These are phyloP conservation scores for Geoglossum glabrum DNA, from an alignment of 495 filamentous ascomycete species.

Conservation along the genomic window DNA sequence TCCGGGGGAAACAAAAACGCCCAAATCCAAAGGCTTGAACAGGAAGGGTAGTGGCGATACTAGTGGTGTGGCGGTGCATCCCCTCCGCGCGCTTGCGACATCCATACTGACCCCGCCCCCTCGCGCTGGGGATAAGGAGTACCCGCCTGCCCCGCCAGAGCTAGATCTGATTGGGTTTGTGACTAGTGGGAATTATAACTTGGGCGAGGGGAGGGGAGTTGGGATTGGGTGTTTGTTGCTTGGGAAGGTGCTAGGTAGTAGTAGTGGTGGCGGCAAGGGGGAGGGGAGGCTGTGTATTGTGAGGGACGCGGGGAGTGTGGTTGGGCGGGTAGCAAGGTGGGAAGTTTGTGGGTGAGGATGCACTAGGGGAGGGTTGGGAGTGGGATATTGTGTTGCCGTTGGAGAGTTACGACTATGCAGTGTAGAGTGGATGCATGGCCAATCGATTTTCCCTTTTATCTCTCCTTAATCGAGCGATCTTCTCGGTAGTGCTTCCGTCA, in stretches of 20 bases:
- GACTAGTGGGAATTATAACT: slow-evolving; percentile 66
- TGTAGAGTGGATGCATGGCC: too few relatives aligned
- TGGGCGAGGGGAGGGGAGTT: slow-evolving; percentile 54
- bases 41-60: too few relatives aligned
- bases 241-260: slow-evolving; percentile 28
- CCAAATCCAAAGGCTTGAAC: too few relatives aligned
- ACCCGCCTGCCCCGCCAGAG: slow-evolving; percentile 48
- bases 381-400: too few relatives aligned
- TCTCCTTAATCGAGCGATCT: too few relatives aligned
- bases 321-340: slow-evolving; percentile 70
- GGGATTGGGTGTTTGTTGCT: slow-evolving; percentile 56
- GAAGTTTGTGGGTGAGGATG: slow-evolving; percentile 28
- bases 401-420: too few relatives aligned
- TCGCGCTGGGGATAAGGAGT: slow-evolving; percentile 22
- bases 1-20: too few relatives aligned
- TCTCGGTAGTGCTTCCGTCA: too few relatives aligned
- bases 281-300: slow-evolving; percentile 50
- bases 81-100: background rate
- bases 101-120: background rate
- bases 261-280: slow-evolving; percentile 3
- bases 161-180: slow-evolving; percentile 80
- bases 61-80: too few relatives aligned
- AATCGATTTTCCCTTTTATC: too few relatives aligned
- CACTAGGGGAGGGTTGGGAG: background rate
- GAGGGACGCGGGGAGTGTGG: slow-evolving; percentile 49